phyloP scores from a whole-genome alignment of 2,329 filamentous ascomycete genomes.

The Nemania sp. region DNA sequence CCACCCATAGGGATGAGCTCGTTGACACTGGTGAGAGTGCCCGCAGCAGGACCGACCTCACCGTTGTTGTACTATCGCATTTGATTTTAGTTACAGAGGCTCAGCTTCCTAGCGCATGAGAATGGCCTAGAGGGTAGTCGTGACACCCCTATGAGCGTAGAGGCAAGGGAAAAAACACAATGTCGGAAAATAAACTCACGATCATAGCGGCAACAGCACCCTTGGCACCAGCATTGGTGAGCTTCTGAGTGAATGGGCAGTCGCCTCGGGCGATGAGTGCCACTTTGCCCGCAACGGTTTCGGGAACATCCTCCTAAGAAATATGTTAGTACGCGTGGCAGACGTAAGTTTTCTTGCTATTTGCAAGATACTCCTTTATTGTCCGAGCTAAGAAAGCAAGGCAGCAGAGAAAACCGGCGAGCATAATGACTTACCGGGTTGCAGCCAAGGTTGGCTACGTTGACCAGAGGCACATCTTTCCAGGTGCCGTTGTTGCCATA shows the following conservation, averaged over 20 bases:
- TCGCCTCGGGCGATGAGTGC: conserved; percentile 60
- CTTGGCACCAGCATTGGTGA: conserved; percentile 55
- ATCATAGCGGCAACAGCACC: conserved; percentile 60
- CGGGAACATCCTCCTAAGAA: conserved; percentile 51
- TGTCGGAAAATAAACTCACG: background rate
- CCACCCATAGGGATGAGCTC: conserved; percentile 51
- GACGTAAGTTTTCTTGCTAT: background rate
- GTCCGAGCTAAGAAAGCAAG: background rate
- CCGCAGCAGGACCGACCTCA: conserved; percentile 49
- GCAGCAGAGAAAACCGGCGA: background rate
- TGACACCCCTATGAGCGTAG: too few relatives aligned
- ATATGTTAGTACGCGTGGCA: conserved; percentile 11
- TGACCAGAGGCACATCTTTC: conserved; percentile 46
- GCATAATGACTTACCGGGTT: conserved; percentile 34
- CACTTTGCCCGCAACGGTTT: conserved; percentile 53
- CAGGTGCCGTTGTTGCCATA: conserved; percentile 43
- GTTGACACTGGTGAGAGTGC: conserved; percentile 54
- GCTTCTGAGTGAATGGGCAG: conserved; percentile 62
- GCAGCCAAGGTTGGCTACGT: conserved; percentile 56
- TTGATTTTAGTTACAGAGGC: too few relatives aligned
- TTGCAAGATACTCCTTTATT: background rate
- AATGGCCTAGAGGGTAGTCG: too few relatives aligned
- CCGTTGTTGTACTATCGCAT: conserved; percentile 56
- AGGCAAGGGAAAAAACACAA: too few relatives aligned
- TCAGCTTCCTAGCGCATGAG: too few relatives aligned